Conservation (phyloP, 495 filamentous ascomycete genomes). For the Talaromyces trachyspermus region DNA sequence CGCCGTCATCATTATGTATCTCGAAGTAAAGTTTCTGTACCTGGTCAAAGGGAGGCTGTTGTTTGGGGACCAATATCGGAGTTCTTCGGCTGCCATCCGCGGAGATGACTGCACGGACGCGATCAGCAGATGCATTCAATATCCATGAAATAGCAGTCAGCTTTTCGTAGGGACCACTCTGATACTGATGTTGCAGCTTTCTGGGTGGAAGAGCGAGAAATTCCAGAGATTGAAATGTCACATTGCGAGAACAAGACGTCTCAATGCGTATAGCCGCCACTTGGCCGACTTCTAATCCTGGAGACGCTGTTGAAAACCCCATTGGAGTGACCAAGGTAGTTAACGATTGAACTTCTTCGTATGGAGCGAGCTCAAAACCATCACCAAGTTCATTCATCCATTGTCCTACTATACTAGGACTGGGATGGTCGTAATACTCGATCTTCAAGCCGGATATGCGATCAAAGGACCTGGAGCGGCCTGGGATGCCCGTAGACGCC, state of each 20-base stretch:
- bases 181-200: conserved; percentile 6
- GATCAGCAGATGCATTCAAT: conserved; percentile 3
- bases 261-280: conserved; percentile 9
- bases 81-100: background rate
- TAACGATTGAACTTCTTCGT: conserved; percentile 9
- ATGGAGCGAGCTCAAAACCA: conserved; percentile 9
- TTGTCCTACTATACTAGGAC: conserved; percentile 11
- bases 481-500: conserved; percentile 10
- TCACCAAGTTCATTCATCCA: conserved; percentile 10
- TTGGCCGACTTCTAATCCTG: background rate
- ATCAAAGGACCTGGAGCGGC: too few species aligned
- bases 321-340: conserved; percentile 8
- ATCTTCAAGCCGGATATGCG: conserved; percentile 14
- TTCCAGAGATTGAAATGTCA: conserved; percentile 5
- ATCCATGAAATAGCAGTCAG: conserved; percentile 13
- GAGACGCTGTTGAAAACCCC: background rate
- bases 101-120: conserved; percentile 10
- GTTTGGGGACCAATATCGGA: conserved; percentile 5
- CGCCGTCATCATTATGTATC: background rate
- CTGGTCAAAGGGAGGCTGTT: conserved; percentile 9
- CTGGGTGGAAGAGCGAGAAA: conserved; percentile 1
- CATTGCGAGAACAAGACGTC: conserved; percentile 9
- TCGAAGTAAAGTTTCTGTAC: conserved; percentile 13
- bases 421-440: conserved; percentile 9
- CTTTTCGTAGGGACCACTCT: conserved; percentile 2